Base-by-base conservation (phyloP, 2,329 filamentous ascomycete species). In the Sporothrix inflata region DNA sequence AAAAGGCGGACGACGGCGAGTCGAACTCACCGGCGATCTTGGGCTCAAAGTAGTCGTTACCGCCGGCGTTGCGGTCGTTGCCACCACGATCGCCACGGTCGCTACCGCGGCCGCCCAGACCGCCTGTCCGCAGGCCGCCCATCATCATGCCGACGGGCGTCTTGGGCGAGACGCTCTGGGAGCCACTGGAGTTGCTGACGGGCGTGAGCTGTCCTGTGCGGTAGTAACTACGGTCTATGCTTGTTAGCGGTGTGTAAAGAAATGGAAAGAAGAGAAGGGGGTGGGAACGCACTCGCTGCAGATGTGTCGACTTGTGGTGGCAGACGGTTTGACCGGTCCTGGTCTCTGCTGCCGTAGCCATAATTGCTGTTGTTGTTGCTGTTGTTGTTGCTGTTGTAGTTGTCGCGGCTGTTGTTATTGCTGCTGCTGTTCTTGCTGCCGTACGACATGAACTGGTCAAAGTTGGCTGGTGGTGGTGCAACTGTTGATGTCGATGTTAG, bases 81-180 rank as follows among this genome's bases (percentile, higher is more conserved):
- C 9, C 16, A n/a, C 8, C 16, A 4, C 40, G 19, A 27, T 34
- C 63, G 3, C 34, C 21, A 7, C 53, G 53, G 8, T 27, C 21
- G 53, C 53, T n/a, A 24, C 70, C 5, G 8, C 53, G 6, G 11
- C 67, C 27, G 19, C 49, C 19, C n/a, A 69, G 21, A 12, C 49
- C 66, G 21, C 49, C 65, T 1, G 65, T 69, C 34, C 66, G 49
- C 49, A 69, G n/a, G 19, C 34, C 24, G 2, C 84, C 69, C 27
- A 67, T 51, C 45, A 67, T 67, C 70, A 81, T 81, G 68, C 79
- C 84, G 72, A 81, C 83, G 34, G 87, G 85, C 16, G 88, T 89
- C 71, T 85, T 83, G 8, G 91, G 91, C n/a, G 92, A 93, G 34
- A 87, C 83, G 72, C 86, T 87, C 74, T 85, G 86, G 53, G 89